phyloP scores from a whole-genome alignment of 2,329 filamentous ascomycete genomes.

The Ophiostoma angusticollis region DNA sequence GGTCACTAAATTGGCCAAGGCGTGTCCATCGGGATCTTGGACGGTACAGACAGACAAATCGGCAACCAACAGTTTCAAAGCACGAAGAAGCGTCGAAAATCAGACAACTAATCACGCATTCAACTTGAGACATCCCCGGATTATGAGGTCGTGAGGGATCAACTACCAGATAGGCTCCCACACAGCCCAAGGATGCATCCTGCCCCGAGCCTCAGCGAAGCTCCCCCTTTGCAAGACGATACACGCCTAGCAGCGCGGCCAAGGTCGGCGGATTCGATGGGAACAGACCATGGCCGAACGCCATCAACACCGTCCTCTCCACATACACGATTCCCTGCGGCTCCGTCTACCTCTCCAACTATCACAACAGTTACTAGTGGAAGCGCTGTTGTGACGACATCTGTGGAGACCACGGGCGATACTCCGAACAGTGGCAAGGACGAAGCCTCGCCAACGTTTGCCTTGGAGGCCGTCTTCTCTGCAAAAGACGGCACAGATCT shows the following conservation, averaged over 20 bases:
- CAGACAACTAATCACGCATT: too few relatives aligned
- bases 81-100: too few relatives aligned
- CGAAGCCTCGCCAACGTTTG: slow-evolving; percentile 33
- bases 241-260: slow-evolving; percentile 14
- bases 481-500: slow-evolving; percentile 42
- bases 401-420: slow-evolving; percentile 32
- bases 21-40: too few relatives aligned
- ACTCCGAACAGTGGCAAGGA: slow-evolving; percentile 37
- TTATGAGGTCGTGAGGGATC: slow-evolving; percentile 3
- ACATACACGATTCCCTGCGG: slow-evolving; percentile 34
- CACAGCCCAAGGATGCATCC: slow-evolving; percentile 20
- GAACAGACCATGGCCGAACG: slow-evolving; percentile 12
- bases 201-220: slow-evolving; percentile 21
- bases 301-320: slow-evolving; percentile 19
- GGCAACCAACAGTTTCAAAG: too few relatives aligned
- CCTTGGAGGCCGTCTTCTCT: slow-evolving; percentile 39
- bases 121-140: background rate
- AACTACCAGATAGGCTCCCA: background rate
- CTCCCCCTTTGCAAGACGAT: slow-evolving; percentile 18
- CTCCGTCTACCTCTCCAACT: slow-evolving; percentile 39
- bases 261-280: slow-evolving; percentile 11
- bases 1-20: too few relatives aligned
- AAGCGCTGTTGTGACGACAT: slow-evolving; percentile 20
- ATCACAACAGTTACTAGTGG: slow-evolving; percentile 35
- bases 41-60: too few relatives aligned